Base-by-base conservation (phyloP, 225 moss, liverwort and hornwort species). In the Neckera pumila region DNA sequence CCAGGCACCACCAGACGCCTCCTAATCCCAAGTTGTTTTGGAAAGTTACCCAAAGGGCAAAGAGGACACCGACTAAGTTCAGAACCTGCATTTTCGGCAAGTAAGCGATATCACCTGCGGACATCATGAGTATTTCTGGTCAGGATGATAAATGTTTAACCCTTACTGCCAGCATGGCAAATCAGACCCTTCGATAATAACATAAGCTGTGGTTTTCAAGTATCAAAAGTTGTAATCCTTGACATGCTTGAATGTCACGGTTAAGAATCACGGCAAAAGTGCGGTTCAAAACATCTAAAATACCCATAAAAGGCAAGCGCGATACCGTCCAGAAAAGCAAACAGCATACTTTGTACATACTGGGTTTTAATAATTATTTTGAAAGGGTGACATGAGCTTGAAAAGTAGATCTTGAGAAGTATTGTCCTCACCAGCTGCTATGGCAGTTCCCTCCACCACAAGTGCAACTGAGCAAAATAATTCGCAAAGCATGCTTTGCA, bases 1-100 rank as follows among this genome's bases (percentile, higher is more conserved):
- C 97, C 33, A 96, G 90, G 88, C 93, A 92, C 95, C 97, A 97
- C 96, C 96, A 97, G 63, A 96, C 92, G 88, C 97, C 97, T 83
- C 91, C 83, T 21, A 96, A 89, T 85, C 97, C 96, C 94, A 90
- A 92, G 47, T 92, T 93, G 28, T 88, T 71, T 79, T 53, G 91
- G 80, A 95, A 90, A 43, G 94, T 92, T 69, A 93, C 66, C 92
- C 92, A 92, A 34, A 96, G 90, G 7, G 88, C 92, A 19, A 90
- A 30, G 40, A 97, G 88, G 34, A 95, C 92, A 42, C 91, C 92
- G 67, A 65, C 92, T 33, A 95, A 57, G 74, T 90, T 93, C 87
- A 97, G 62, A 74, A 93, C 53, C 85, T 97, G 97, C 97, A 96
- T 93, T 73, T 92, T 94, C 79, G 91, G 91, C 76, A 97, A 90